Evolutionary conservation across 2,329 filamentous ascomycete genomes (phyloP), one percentile per base, ranked within the genome.

Genomic region (Cercospora berteroae): DNA sequence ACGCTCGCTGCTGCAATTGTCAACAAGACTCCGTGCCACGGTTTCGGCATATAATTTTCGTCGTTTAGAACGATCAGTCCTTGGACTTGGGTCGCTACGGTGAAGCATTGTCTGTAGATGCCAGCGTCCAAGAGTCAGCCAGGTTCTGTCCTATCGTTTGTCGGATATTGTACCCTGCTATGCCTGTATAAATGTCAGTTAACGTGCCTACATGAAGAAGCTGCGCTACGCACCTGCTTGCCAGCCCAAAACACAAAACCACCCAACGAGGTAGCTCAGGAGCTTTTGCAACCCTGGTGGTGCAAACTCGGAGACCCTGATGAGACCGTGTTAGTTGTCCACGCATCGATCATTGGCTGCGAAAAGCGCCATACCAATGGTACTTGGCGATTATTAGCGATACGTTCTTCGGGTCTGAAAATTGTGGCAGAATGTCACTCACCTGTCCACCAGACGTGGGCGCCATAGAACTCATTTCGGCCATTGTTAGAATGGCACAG

Each of bases 11-110:
- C 65, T 23, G 70, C 74, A 42, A 77, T 74, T 7, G 73, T 75
- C 31, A 84, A 69, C 64, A 84, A 74, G 2, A 81, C 83, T 3
- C 77, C 80, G 65, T 83, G 81, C 81, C 81, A 84, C 64, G 77
- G 69, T 60, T 82, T 73, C 1, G 79, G 77, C 1, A 75, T 69
- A 67, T 83, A 84, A 2, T 72, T 73, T 1, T 77, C 75, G 59
- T 82, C 73, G 67, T 83, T 83, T 33, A 84, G 72, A 20, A 81
- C 77, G 23, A 82, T 77, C 18, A 84, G n/a, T 36, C 70, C 82
- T 72, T 84, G 81, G 16, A 84, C 80, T 48, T 81, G 80, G 4
- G 77, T 80, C 2, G 80, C 82, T 6, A 80, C 80, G 16, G 83
- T 77, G 73, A 81, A 82, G 12, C 78, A 79, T 59, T 81, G 80